phyloP scores from a whole-genome alignment of 768 basidiomycete species.

The Psilocybe cyanescens region DNA sequence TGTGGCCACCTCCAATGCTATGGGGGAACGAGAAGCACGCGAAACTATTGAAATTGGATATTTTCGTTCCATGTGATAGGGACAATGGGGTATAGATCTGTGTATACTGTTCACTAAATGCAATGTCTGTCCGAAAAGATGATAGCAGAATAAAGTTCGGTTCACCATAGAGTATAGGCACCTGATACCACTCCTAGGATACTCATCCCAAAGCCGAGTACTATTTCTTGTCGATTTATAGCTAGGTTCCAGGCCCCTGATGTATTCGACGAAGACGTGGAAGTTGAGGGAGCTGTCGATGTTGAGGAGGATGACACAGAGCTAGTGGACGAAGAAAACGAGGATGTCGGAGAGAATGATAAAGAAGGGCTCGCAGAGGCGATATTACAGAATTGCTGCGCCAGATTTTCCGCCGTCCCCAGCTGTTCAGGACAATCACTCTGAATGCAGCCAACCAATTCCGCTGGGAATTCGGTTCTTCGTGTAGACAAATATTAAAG shows the following conservation, averaged over 20 bases:
- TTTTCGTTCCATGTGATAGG: too few relatives aligned
- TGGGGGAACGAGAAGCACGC: too few relatives aligned
- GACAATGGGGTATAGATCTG: background rate
- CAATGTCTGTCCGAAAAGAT: background rate
- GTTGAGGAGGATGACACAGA: background rate
- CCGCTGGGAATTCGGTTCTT: constrained; percentile 38
- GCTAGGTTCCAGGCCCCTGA: background rate
- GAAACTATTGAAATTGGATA: too few relatives aligned
- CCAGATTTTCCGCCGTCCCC: constrained; percentile 42
- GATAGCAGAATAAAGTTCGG: background rate
- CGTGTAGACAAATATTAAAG: background rate
- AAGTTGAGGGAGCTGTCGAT: background rate
- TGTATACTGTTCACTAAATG: background rate
- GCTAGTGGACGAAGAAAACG: background rate
- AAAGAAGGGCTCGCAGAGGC: constrained; percentile 38
- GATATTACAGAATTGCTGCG: constrained; percentile 51
- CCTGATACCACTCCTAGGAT: background rate
- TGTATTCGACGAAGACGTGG: background rate
- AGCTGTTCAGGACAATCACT: constrained; percentile 40
- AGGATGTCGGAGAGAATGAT: constrained; percentile 35
- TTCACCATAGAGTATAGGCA: background rate
- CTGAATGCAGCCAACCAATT: constrained; percentile 41
- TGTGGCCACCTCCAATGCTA: too few relatives aligned
- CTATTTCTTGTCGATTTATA: background rate
- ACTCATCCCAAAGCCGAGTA: background rate